phyloP scores from a whole-genome alignment of 176 grass and related monocot genomes.

The Calamus simplicifolius region DNA sequence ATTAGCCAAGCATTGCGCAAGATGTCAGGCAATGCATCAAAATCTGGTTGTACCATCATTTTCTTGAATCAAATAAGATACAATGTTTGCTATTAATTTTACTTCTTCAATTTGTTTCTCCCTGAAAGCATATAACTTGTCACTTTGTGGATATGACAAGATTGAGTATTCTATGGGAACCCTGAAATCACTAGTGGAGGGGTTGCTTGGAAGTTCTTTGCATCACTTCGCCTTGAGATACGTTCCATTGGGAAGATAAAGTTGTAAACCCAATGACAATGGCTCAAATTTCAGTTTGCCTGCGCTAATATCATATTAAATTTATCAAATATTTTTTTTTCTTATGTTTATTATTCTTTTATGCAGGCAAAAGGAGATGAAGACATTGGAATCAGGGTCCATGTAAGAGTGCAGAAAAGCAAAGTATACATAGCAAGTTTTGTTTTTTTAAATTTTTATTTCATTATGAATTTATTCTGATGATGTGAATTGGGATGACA shows the following conservation, averaged over 20 bases:
- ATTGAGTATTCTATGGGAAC: constrained; percentile 98
- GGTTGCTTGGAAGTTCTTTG: constrained; percentile 96
- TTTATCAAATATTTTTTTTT: not conserved
- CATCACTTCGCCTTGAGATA: constrained; percentile 97
- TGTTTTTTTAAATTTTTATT: constrained; percentile 2
- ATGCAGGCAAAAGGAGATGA: constrained; percentile 82
- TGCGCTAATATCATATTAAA: not conserved
- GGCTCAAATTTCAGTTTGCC: not conserved
- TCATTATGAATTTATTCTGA: not conserved
- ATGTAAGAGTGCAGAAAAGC: constrained; percentile 98
- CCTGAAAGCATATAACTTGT: not conserved
- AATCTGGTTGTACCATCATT: constrained; percentile 97
- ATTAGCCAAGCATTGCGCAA: constrained; percentile 99
- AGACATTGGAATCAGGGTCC: constrained; percentile 92
- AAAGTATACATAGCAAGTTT: constrained; percentile 51
- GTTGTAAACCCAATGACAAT: constrained; percentile 52
- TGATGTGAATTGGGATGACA: too few relatives aligned
- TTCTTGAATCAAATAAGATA: constrained; percentile 99
- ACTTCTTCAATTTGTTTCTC: too few relatives aligned
- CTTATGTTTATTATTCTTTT: constrained; percentile 11
- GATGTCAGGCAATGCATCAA: constrained; percentile 98
- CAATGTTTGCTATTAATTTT: constrained; percentile 46
- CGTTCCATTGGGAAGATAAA: constrained; percentile 89
- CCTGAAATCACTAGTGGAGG: constrained; percentile 99
- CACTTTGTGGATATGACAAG: constrained; percentile 29